These are phyloP conservation scores for Trichoderma hamatum DNA, from an alignment of 2,329 filamentous ascomycete species.

Conservation along the genomic window DNA sequence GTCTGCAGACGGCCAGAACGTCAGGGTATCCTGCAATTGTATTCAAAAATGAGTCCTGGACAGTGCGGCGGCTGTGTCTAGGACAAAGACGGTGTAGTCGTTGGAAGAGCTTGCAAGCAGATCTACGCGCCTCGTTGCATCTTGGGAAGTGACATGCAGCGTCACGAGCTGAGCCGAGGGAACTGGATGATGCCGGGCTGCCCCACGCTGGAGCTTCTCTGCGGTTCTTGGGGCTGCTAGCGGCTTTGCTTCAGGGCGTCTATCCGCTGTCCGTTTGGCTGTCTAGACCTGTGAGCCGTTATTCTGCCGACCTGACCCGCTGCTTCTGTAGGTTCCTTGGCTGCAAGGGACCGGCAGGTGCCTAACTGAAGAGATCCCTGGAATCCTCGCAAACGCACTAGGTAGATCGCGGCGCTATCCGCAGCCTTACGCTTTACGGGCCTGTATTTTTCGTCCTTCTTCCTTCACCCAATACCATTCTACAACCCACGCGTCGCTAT, in stretches of 20 bases:
- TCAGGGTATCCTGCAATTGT: neutral
- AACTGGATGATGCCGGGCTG: neutral
- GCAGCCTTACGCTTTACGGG: slow-evolving; percentile 7
- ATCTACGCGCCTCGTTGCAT: neutral
- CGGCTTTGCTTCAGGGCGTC: slow-evolving; percentile 5
- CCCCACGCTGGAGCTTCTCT: slow-evolving; percentile 13
- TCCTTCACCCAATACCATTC: neutral
- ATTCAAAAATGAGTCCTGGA: neutral
- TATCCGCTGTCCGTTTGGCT: neutral
- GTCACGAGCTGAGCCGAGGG: slow-evolving; percentile 17
- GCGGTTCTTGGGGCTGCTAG: neutral
- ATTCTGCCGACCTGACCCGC: neutral
- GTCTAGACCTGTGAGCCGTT: neutral
- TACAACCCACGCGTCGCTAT: neutral
- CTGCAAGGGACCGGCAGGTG: slow-evolving; percentile 17
- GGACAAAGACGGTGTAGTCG: neutral
- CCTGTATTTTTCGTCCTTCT: slow-evolving; percentile 11
- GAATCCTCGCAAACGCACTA: slow-evolving; percentile 17
- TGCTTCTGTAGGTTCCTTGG: neutral
- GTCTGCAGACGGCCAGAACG: neutral
- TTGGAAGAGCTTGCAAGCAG: neutral
- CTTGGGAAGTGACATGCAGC: slow-evolving; percentile 18
- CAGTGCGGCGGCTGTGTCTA: neutral
- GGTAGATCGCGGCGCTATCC: slow-evolving; percentile 25
- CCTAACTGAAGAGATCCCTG: slow-evolving; percentile 12